Percentiles rank a stretch among this genome's conserved stretches.
These are phyloP conservation scores for Candida gigantensis DNA, from an alignment of 1,139 yeast genomes.

Conservation along the genomic window DNA sequence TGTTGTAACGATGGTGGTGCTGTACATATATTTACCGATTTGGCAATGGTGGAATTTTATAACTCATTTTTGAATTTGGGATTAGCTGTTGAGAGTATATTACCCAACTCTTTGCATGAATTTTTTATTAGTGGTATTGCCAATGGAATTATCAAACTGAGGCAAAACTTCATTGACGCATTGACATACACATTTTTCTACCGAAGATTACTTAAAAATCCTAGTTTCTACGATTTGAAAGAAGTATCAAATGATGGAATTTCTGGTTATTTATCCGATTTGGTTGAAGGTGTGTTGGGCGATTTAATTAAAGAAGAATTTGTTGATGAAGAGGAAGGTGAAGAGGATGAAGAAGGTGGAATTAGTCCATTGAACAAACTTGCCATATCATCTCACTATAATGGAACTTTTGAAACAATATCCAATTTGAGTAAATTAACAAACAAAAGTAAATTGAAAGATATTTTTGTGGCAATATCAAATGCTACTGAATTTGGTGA, in stretches of 20 bases:
- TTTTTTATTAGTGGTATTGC: slow-evolving; percentile 71
- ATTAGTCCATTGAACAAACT: slow-evolving; percentile 69
- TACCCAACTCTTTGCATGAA: slow-evolving; percentile 62
- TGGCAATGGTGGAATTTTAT: slow-evolving; percentile 62
- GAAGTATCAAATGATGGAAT: slow-evolving; percentile 67
- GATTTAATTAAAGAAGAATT: slow-evolving; percentile 65
- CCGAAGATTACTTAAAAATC: slow-evolving; percentile 76
- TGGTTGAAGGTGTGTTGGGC: slow-evolving; percentile 71
- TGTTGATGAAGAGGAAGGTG: slow-evolving; percentile 53
- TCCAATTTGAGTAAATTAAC: slow-evolving; percentile 56
- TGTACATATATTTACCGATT: slow-evolving; percentile 59
- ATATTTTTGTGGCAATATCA: slow-evolving; percentile 65
- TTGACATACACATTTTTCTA: slow-evolving; percentile 82
- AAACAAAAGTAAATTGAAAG: slow-evolving; percentile 57
- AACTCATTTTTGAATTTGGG: slow-evolving; percentile 72
- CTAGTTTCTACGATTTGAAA: slow-evolving; percentile 80
- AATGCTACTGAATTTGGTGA: slow-evolving; percentile 70
- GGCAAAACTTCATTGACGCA: slow-evolving; percentile 92
- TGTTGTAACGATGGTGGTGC: slow-evolving; percentile 38
- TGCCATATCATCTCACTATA: slow-evolving; percentile 73
- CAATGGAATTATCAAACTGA: slow-evolving; percentile 59
- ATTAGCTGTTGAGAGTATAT: slow-evolving; percentile 79
- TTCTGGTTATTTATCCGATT: slow-evolving; percentile 78
- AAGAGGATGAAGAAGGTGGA: slow-evolving; percentile 37
- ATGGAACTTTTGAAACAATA: slow-evolving; percentile 65